Percentiles rank a stretch among this genome's conserved stretches.
These are phyloP conservation scores for Zygoascus flipseniorum DNA, from an alignment of 805 yeast species.

Conservation along the genomic window DNA sequence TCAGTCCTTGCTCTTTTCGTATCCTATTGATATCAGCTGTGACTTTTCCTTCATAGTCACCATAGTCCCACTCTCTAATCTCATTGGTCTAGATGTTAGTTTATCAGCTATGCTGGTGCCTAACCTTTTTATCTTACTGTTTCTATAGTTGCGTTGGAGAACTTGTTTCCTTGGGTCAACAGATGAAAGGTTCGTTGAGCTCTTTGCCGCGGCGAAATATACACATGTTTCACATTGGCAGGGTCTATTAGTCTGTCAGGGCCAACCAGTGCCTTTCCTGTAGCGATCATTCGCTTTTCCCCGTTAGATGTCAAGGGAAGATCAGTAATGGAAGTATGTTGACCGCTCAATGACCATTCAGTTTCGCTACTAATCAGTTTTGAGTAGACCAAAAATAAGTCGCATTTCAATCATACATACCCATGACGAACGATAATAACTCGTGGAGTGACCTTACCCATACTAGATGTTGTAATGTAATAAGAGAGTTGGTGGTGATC, in stretches of 20 bases:
- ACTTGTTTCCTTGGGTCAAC: slow-evolving; percentile 35
- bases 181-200: slow-evolving; percentile 70
- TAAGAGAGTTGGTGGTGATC: neutral
- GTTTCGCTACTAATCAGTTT: slow-evolving; percentile 47
- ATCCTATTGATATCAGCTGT: slow-evolving; percentile 58
- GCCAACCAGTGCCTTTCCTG: slow-evolving; percentile 66
- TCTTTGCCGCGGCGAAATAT: slow-evolving; percentile 74
- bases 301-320: slow-evolving; percentile 72
- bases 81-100: slow-evolving; percentile 40
- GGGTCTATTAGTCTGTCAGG: slow-evolving; percentile 55
- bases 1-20: slow-evolving; percentile 53
- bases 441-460: slow-evolving; percentile 24
- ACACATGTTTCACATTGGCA: slow-evolving; percentile 48
- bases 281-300: slow-evolving; percentile 60
- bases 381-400: slow-evolving; percentile 7
- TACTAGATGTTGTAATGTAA: neutral
- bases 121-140: slow-evolving; percentile 2
- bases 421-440: slow-evolving; percentile 34
- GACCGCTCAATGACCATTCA: slow-evolving; percentile 92
- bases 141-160: slow-evolving; percentile 18
- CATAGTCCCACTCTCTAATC: slow-evolving; percentile 92
- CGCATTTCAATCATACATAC: slow-evolving; percentile 6
- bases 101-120: neutral
- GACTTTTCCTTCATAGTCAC: slow-evolving; percentile 82
- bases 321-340: slow-evolving; percentile 83